Percentiles rank a stretch among this genome's conserved stretches.
phyloP scores from a whole-genome alignment of 495 filamentous ascomycete species.

The Friedmanniomyces endolithicus region DNA sequence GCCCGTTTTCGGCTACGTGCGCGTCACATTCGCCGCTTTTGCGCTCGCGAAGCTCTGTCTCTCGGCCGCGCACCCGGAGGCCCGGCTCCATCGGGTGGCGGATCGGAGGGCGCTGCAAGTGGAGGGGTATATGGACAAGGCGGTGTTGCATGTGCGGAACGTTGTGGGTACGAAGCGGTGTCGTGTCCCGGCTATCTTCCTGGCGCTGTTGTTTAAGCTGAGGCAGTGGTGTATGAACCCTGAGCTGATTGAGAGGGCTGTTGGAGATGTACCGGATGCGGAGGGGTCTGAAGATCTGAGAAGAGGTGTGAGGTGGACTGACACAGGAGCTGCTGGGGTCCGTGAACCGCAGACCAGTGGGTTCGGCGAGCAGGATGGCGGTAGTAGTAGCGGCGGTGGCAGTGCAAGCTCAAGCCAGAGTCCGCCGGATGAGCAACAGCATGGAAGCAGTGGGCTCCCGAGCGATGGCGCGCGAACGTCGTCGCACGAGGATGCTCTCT shows the following conservation, averaged over 20 bases:
- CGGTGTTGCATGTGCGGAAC: conserved; percentile 7
- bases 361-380: background rate
- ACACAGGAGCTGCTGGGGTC: background rate
- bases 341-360: background rate
- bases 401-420: background rate
- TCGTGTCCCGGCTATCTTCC: conserved; percentile 15
- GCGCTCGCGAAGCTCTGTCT: conserved; percentile 17
- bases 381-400: background rate
- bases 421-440: background rate
- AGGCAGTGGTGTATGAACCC: conserved; percentile 17
- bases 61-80: conserved; percentile 2
- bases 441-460: background rate
- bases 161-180: conserved; percentile 1
- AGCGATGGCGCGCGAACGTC: background rate
- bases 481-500: too few relatives aligned
- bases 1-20: conserved; percentile 15
- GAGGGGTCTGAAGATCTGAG: background rate
- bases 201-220: conserved; percentile 18
- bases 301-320: background rate
- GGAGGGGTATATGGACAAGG: conserved; percentile 5
- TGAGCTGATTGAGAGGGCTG: conserved; percentile 4
- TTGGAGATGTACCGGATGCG: background rate
- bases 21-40: conserved; percentile 14
- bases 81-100: conserved; percentile 6
- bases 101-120: conserved; percentile 9